phyloP scores from a whole-genome alignment of 2,329 filamentous ascomycete genomes.

The Lecanicillium sp. region DNA sequence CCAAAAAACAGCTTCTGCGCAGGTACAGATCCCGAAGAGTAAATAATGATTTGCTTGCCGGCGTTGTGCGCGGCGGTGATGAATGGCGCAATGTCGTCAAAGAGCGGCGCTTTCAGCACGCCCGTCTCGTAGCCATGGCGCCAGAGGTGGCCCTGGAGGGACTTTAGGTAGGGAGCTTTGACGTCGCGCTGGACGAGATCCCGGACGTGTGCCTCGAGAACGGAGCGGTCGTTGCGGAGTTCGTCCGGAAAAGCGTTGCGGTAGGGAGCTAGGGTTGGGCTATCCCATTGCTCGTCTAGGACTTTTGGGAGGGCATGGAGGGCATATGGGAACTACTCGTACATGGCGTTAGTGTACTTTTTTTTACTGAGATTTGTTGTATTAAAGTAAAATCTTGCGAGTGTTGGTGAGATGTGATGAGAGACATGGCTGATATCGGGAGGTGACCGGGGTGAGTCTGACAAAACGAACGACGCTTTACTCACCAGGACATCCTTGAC shows the following conservation, averaged over 20 bases:
- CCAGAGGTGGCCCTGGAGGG: slow-evolving; percentile 74
- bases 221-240: slow-evolving; percentile 47
- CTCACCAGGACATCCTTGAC: slow-evolving; percentile 77
- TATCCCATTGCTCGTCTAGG: slow-evolving; percentile 59
- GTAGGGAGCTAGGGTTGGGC: slow-evolving; percentile 55
- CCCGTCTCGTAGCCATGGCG: slow-evolving; percentile 63
- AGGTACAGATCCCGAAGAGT: slow-evolving; percentile 71
- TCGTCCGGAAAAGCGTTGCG: slow-evolving; percentile 62
- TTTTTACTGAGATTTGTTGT: too few species aligned
- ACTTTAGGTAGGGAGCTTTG: slow-evolving; percentile 71
- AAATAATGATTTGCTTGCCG: slow-evolving; percentile 60
- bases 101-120: slow-evolving; percentile 63
- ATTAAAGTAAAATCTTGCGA: too few species aligned
- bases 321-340: slow-evolving; percentile 75
- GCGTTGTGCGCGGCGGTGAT: slow-evolving; percentile 49
- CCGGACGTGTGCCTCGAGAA: slow-evolving; percentile 57
- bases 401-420: too few species aligned
- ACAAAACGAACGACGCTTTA: too few species aligned
- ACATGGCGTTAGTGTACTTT: too few species aligned
- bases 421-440: too few species aligned
- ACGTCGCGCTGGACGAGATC: slow-evolving; percentile 65
- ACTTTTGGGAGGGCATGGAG: slow-evolving; percentile 56
- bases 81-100: slow-evolving; percentile 61
- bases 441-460: slow-evolving; percentile 6
- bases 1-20: slow-evolving; percentile 75